Base-by-base conservation (phyloP, 2,329 filamentous ascomycete species). In the Aspergillus chevalieri region DNA sequence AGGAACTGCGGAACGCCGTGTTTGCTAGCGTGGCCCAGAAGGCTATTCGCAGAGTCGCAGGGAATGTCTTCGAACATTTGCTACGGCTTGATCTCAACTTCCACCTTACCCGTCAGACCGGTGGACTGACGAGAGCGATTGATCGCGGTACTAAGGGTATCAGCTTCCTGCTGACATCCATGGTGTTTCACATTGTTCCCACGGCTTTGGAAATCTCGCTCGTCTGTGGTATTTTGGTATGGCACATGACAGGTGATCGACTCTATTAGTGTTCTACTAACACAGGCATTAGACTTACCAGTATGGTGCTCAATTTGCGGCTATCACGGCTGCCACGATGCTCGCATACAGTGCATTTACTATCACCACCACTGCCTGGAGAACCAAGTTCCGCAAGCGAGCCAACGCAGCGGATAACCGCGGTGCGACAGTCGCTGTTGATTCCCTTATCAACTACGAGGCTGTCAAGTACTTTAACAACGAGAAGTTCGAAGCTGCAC, bases 401-500 rank as follows among this genome's bases (percentile, higher is more conserved):
- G 90, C 93, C 36, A 98, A 98, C 66, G 89, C 90, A 5, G 94
- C 93, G 0, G 94, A 98, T 61, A 98, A 97, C 71, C 89, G 85
- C 65, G 93, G 89, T 0, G 94, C 92, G 1, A 97, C 92, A 0
- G 89, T 97, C 6, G 92, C 92, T 0, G 91, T 97, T 1, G 93
- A 98, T 72, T 95, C 91, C 0, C 75, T 98, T 46, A 95, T 98
- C 76, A 98, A 98, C 74, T 98, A 96, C 64, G 93, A 98, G 71
- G 92, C 94, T 12, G 93, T 98, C 65, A 98, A 98, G 72, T 95
- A 97, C 74, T 98, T 97, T 75, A 98, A 98, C 75, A 98, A 98
- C 64, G 94, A 98, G 65, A 89, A 87, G 57, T 97, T 90, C 57
- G 93, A 98, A 73, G 89, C 95, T 41, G 80, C 81, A 28, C 83